These are phyloP conservation scores for Phylloporus scabripes DNA, from an alignment of 768 basidiomycete species.

Conservation along the genomic window DNA sequence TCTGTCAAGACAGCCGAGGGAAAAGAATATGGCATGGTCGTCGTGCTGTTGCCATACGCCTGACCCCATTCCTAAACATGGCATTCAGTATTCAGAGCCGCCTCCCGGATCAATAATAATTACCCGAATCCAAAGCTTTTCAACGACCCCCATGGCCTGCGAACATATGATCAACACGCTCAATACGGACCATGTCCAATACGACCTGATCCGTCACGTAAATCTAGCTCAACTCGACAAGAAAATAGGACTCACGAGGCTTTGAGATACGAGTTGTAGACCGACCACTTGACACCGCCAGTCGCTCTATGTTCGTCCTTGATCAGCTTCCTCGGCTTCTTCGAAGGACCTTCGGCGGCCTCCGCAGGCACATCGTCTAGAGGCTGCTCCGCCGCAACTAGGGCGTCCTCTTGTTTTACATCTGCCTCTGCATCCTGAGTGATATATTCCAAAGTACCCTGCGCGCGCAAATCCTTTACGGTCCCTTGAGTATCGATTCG, in stretches of 20 bases:
- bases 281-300: slow-evolving; percentile 77
- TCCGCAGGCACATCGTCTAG: slow-evolving; percentile 2
- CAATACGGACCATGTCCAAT: slow-evolving; percentile 28
- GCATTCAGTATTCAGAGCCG: not conserved
- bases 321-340: slow-evolving; percentile 67
- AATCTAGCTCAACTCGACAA: not conserved
- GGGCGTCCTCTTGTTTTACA: slow-evolving; percentile 40
- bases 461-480: slow-evolving; percentile 54
- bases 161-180: slow-evolving; percentile 18
- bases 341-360: slow-evolving; percentile 22
- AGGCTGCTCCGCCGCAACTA: slow-evolving; percentile 9
- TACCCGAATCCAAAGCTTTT: slow-evolving; percentile 31
- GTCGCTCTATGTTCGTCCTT: slow-evolving; percentile 79
- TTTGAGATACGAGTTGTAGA: slow-evolving; percentile 63
- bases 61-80: slow-evolving; percentile 25
- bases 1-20: slow-evolving; percentile 20
- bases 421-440: slow-evolving; percentile 47
- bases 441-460: slow-evolving; percentile 59
- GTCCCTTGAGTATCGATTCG: slow-evolving; percentile 73
- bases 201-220: slow-evolving; percentile 17
- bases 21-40: slow-evolving; percentile 13
- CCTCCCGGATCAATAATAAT: not conserved
- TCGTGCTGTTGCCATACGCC: slow-evolving; percentile 17
- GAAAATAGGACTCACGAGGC: slow-evolving; percentile 45
- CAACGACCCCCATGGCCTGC: slow-evolving; percentile 23